Base-by-base conservation (phyloP, 169 alveolate species). In the Ophryocystis elektroscirrha region DNA sequence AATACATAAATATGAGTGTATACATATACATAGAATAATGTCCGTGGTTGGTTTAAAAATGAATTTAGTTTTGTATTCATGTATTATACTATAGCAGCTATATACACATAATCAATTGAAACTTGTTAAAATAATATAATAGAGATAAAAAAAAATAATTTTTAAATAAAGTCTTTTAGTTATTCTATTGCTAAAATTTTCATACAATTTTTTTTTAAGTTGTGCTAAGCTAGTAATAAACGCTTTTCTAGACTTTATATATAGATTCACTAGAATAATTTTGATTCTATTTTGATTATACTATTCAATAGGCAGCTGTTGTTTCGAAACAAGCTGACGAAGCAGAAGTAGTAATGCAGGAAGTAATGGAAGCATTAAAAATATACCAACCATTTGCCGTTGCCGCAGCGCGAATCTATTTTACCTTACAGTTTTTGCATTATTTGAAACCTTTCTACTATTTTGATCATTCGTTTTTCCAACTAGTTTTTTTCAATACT, bases 331-430 rank as follows among this genome's bases (percentile, higher is more conserved):
- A 86, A 65, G 83, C 87, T 39, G 76, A 75, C 12, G 78, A 79
- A 46, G 82, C 95, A 41, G 96, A 88, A 38, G 76, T 69, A 15
- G 76, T 88, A 29, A 84, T 88, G 93, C 81, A 70, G 32, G 93
- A 84, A 51, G 84, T 85, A 20, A 81, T 77, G 54, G 53, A 69
- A 26, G 87, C 83, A 18, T 73, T 87, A 54, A 61, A 71, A 28
- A 65, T 78, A 56, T 82, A 87, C 54, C 29, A 67, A 16, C 84
- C 83, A 2, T 63, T 87, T 43, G 87, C 95, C 1, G 68, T 59
- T 43, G 78, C 87, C 38, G 69, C 90, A 12, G 81, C 93, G 7
- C 65, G 87, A 43, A 76, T 78, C 15, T 83, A 71, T 59, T 74
- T 71, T 54, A 53, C 72, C 15, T 54, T 81, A 15, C 68, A 44